Conservation (phyloP, 2,329 filamentous ascomycete genomes). For the Aureobasidium uvarum region DNA sequence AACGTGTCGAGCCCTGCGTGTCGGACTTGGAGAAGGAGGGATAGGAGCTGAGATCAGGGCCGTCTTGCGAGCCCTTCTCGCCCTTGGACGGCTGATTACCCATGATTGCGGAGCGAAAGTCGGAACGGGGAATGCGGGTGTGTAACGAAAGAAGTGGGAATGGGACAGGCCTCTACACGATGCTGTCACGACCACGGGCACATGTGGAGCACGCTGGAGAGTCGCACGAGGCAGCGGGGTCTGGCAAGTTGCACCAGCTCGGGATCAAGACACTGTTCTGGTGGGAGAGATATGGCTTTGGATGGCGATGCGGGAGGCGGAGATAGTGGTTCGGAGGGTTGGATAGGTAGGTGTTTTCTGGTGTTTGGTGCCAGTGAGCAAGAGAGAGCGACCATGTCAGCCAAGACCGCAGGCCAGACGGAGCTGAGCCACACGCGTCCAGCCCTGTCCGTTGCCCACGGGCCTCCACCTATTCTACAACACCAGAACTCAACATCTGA, state of each 20-base stretch:
- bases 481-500: background rate
- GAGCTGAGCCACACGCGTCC: background rate
- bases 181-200: conserved; percentile 48
- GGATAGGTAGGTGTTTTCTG: background rate
- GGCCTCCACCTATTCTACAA: background rate
- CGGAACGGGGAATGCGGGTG: conserved; percentile 15
- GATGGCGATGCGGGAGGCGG: background rate
- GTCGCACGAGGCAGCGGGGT: conserved; percentile 13
- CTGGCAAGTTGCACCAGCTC: background rate
- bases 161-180: conserved; percentile 40
- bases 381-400: background rate
- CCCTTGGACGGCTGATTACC: conserved; percentile 72
- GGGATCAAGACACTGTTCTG: background rate
- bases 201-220: conserved; percentile 21
- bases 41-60: conserved; percentile 73
- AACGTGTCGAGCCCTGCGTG: conserved; percentile 87
- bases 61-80: conserved; percentile 46
- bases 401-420: background rate
- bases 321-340: background rate
- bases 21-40: conserved; percentile 91
- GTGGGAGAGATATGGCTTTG: background rate
- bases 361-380: background rate
- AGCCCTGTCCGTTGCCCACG: background rate
- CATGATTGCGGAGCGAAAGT: conserved; percentile 50
- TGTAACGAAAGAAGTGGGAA: conserved; percentile 10